phyloP scores from a whole-genome alignment of 192 early-diverging fungal genomes.

The Coemansia sp. region DNA sequence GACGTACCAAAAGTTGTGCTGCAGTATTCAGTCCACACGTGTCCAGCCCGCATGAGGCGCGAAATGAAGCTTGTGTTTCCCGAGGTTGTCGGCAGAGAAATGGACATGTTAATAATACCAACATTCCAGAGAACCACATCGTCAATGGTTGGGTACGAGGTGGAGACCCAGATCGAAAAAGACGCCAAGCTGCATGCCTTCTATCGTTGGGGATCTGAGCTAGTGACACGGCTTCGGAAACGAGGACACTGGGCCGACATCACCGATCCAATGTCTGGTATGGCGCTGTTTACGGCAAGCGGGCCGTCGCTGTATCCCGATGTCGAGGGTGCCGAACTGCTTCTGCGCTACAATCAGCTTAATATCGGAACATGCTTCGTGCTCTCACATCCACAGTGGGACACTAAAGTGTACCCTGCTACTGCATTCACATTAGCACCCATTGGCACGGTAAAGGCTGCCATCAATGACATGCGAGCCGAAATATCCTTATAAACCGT shows the following conservation, averaged over 20 bases:
- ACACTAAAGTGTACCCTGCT: conserved; percentile 84
- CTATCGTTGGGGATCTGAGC: conserved; percentile 64
- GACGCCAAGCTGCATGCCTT: conserved; percentile 83
- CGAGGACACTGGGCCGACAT: conserved; percentile 84
- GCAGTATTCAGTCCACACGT: conserved; percentile 48
- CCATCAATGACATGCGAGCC: conserved; percentile 27
- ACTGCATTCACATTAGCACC: conserved; percentile 84
- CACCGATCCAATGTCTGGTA: conserved; percentile 87
- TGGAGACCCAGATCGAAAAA: conserved; percentile 72
- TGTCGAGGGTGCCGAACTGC: conserved; percentile 73
- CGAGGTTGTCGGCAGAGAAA: conserved; percentile 43
- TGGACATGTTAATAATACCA: conserved; percentile 71
- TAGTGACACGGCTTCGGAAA: conserved; percentile 57
- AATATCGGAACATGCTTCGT: conserved; percentile 84
- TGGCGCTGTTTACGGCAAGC: conserved; percentile 62
- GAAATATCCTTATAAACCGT: neutral
- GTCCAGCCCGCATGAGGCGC: conserved; percentile 57
- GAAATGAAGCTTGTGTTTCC: conserved; percentile 78
- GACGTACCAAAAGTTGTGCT: conserved; percentile 6
- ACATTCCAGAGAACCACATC: conserved; percentile 72
- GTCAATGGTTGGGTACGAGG: conserved; percentile 75
- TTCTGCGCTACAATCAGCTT: conserved; percentile 75
- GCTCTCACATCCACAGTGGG: conserved; percentile 86
- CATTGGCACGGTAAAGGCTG: conserved; percentile 41
- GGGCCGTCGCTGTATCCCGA: conserved; percentile 86